A percentile compares a stretch with the other conserved stretches of the same genome.
Conservation (phyloP, 805 yeast species). For the Wickerhamomyces strasburgensis region DNA sequence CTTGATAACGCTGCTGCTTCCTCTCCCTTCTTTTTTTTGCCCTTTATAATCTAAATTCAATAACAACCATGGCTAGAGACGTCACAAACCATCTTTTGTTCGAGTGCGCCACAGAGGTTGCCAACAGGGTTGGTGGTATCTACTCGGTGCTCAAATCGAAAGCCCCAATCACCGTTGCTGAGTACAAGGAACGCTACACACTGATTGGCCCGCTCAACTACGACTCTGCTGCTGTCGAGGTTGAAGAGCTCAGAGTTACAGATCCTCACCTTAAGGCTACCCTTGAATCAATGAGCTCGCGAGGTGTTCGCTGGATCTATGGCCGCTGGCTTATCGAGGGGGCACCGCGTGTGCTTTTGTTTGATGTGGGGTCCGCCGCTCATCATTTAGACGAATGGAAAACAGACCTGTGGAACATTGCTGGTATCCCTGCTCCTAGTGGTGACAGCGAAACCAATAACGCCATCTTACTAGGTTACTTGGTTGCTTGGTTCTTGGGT, state of each 20-base stretch:
- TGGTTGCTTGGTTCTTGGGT: slow-evolving; percentile 96
- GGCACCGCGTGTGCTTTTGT: slow-evolving; percentile 87
- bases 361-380: slow-evolving; percentile 75
- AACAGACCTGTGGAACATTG: slow-evolving; percentile 82
- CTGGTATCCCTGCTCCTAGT: slow-evolving; percentile 91
- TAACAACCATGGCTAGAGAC: slow-evolving; percentile 62
- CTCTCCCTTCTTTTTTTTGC: not conserved
- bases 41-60: not conserved
- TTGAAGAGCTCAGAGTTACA: slow-evolving; percentile 63
- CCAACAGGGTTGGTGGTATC: slow-evolving; percentile 96
- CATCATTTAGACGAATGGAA: slow-evolving; percentile 87
- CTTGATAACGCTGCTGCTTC: not conserved
- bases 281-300: slow-evolving; percentile 68
- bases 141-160: slow-evolving; percentile 94
- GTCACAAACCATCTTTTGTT: slow-evolving; percentile 81
- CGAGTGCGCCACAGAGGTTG: slow-evolving; percentile 96
- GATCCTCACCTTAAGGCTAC: slow-evolving; percentile 55
- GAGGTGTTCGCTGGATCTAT: slow-evolving; percentile 80
- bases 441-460: slow-evolving; percentile 86
- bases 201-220: slow-evolving; percentile 82
- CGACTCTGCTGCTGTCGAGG: slow-evolving; percentile 71
- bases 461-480: slow-evolving; percentile 86
- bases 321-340: slow-evolving; percentile 98
- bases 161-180: slow-evolving; percentile 94
- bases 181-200: slow-evolving; percentile 81